Conservation (phyloP, 208 protist genomes). For the Giardia muris region DNA sequence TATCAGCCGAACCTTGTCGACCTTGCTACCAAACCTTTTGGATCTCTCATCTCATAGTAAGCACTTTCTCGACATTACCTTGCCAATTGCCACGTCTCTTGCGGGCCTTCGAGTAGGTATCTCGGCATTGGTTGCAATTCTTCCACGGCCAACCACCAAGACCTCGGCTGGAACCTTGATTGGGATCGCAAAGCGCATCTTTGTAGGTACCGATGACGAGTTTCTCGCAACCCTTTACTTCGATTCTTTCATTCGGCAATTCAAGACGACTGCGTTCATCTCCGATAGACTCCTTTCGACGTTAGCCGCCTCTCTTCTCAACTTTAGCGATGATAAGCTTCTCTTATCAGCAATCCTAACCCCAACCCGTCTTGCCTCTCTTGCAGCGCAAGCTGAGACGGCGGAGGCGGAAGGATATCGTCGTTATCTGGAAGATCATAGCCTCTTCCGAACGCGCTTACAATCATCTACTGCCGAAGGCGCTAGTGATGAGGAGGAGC, state of each 20-base stretch:
- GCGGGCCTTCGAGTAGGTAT: neutral
- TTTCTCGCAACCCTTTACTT: neutral
- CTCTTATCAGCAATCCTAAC: neutral
- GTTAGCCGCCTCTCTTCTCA: neutral
- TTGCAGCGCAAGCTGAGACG: neutral
- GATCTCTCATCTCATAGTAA: neutral
- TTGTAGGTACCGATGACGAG: neutral
- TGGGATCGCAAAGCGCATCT: neutral
- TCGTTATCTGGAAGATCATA: neutral
- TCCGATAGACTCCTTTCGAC: neutral
- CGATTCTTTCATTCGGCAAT: neutral
- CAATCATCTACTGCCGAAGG: neutral
- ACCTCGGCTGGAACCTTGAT: no score
- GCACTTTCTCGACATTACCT: neutral
- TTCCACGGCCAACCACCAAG: no score
- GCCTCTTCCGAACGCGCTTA: neutral
- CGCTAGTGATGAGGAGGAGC: neutral
- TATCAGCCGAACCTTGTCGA: neutral
- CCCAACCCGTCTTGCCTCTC: neutral
- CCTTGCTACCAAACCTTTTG: neutral
- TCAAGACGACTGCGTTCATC: neutral
- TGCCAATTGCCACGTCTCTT: neutral
- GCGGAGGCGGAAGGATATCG: neutral
- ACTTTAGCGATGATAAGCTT: neutral
- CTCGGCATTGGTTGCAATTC: neutral